Evolutionary conservation across 805 yeast species (phyloP).

Genomic region (Torulaspora quercuum): DNA sequence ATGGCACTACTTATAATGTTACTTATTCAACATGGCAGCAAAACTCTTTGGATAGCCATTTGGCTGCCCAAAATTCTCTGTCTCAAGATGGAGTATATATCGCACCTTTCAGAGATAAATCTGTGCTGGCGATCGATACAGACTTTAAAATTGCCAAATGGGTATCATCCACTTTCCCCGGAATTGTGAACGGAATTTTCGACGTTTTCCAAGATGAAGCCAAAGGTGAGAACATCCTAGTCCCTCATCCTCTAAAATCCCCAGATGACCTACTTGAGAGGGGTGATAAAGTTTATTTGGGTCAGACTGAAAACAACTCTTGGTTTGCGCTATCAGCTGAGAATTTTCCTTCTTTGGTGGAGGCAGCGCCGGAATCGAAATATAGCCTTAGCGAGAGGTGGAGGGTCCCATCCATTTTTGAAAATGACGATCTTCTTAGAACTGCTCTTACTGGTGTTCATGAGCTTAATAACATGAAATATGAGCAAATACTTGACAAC

Average conservation of each 20-base stretch:
- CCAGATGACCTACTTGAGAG: conserved; percentile 23
- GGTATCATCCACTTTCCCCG: conserved; percentile 65
- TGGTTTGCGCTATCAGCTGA: conserved; percentile 86
- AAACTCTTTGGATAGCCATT: conserved; percentile 66
- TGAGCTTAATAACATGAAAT: conserved; percentile 20
- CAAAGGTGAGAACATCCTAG: conserved; percentile 43
- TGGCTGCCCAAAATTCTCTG: conserved; percentile 47
- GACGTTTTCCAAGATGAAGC: conserved; percentile 52
- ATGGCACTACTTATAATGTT: conserved; percentile 75
- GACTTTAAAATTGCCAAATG: conserved; percentile 71
- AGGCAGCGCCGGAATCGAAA: conserved; percentile 70
- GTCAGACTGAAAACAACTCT: conserved; percentile 55
- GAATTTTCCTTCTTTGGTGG: conserved; percentile 76
- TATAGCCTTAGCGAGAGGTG: conserved; percentile 47
- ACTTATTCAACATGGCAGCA: conserved; percentile 90
- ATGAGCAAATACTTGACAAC: conserved; percentile 17
- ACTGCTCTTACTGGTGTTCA: conserved; percentile 53
- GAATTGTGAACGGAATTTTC: conserved; percentile 71
- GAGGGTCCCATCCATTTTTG: conserved; percentile 40
- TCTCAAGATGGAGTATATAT: conserved; percentile 73
- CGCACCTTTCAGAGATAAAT: conserved; percentile 78
- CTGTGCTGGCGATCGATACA: conserved; percentile 71
- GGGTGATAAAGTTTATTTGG: conserved; percentile 53
- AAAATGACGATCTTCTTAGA: conserved; percentile 40
- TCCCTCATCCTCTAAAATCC: conserved; percentile 63